These are phyloP conservation scores for Kluyveromyces lactis DNA, from an alignment of 805 yeast species.

Conservation along the genomic window DNA sequence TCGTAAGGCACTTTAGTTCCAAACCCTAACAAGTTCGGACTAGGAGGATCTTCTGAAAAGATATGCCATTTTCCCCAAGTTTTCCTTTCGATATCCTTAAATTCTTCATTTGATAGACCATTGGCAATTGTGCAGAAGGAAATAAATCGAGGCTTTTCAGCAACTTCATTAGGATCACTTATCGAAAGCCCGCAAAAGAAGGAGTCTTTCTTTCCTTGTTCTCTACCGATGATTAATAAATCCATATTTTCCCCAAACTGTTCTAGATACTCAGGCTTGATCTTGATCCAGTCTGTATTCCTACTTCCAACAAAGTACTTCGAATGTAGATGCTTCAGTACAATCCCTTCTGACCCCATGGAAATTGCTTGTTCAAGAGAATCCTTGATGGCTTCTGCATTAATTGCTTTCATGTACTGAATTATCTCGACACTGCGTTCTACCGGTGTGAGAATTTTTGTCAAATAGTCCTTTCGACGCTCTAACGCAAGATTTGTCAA, in stretches of 20 bases:
- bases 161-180: constrained; percentile 27
- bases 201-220: constrained; percentile 58
- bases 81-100: constrained; percentile 44
- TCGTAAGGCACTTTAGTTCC: constrained; percentile 55
- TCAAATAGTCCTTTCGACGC: constrained; percentile 47
- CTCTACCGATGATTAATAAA: constrained; percentile 68
- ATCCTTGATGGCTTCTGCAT: constrained; percentile 44
- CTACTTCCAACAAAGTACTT: constrained; percentile 55
- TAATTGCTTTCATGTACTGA: constrained; percentile 31
- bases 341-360: constrained; percentile 70
- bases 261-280: constrained; percentile 84
- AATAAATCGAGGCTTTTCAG: constrained; percentile 32
- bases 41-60: constrained; percentile 34
- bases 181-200: constrained; percentile 66
- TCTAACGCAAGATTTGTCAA: constrained; percentile 46
- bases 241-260: constrained; percentile 86
- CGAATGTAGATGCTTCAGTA: constrained; percentile 57
- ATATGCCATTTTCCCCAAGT: constrained; percentile 58
- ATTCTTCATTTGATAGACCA: constrained; percentile 65
- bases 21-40: constrained; percentile 38
- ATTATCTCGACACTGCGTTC: constrained; percentile 45
- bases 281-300: constrained; percentile 69
- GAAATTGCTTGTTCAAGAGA: constrained; percentile 53
- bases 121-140: constrained; percentile 78
- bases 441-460: constrained; percentile 34